Base-by-base conservation (phyloP, 2,329 filamentous ascomycete species). In the Basipetospora chlamydospora region DNA sequence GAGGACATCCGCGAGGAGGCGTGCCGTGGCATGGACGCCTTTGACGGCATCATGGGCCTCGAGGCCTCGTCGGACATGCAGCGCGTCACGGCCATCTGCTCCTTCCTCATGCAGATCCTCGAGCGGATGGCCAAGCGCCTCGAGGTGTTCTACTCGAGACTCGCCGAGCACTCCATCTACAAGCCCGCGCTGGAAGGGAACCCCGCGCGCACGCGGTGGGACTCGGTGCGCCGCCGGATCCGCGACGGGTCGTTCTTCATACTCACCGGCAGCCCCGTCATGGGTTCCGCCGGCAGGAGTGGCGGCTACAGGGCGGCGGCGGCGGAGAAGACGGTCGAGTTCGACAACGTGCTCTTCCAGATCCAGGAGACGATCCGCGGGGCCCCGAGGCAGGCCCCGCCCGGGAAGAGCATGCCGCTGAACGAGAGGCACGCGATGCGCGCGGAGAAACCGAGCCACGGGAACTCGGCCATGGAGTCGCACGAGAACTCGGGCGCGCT, bases 11-110 rank as follows among this genome's bases (percentile, higher is more conserved):
- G 67, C 6, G 60, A 65, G 33, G 67, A 71, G 42, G 64, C 61
- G 0, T 69, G 66, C 35, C 54, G 55, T 16, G 68, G 67, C 7
- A 72, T 72, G 64, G 66, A 72, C 41, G 67, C 67, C 1, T 68
- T 68, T 18, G 64, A 63, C 30, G 57, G 54, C 16, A 53, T 70
- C 20, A 59, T 60, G 43, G 51, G 52, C 16, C 52, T 60, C 16
- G 59, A 61, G n/a, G 49, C 52, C 0, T 46, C 53, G 5, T 53
- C 52, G 1, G 58, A 61, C 15, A 44, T 48, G 0, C 56, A 61
- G 17, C 55, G 59, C 2, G 44, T 64, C 3, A 47, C 52, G 3
- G 57, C 59, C 0, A 42, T 65, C 4, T 55, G 62, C 1, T 58
- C 57, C 0, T 70, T 69, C 44, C 51, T 72, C 1, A 57, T 71